phyloP scores from a whole-genome alignment of 257 asterid genomes.

The Solanum pinnatisectum region DNA sequence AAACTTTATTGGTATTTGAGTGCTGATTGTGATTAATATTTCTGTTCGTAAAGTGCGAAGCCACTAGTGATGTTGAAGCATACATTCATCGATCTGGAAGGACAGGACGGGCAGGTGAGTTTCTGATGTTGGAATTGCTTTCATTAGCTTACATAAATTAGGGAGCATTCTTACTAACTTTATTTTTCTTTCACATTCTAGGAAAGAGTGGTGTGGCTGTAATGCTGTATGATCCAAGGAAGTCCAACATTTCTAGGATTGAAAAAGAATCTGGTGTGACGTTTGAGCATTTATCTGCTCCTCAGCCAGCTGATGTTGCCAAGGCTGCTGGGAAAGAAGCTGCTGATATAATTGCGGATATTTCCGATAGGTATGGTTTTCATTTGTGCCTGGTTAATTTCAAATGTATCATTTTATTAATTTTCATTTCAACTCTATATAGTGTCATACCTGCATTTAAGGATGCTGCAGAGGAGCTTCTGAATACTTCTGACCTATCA shows the following conservation, averaged over 20 bases:
- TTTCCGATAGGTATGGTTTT: slow-evolving; percentile 60
- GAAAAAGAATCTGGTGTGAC: slow-evolving; percentile 95
- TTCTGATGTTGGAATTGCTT: slow-evolving; percentile 1
- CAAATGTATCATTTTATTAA: background rate
- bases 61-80: slow-evolving; percentile 94
- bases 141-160: background rate
- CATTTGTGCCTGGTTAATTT: background rate
- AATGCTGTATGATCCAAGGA: slow-evolving; percentile 92
- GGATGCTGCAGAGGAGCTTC: slow-evolving; percentile 84
- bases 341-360: slow-evolving; percentile 53
- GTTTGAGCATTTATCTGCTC: slow-evolving; percentile 85
- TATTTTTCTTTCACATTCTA: slow-evolving; percentile 11
- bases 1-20: background rate
- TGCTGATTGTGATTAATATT: slow-evolving; percentile 4
- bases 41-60: slow-evolving; percentile 62
- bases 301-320: slow-evolving; percentile 96
- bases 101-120: slow-evolving; percentile 93
- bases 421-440: slow-evolving; percentile 3
- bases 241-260: slow-evolving; percentile 68
- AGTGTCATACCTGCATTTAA: slow-evolving; percentile 87
- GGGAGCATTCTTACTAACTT: background rate
- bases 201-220: slow-evolving; percentile 93
- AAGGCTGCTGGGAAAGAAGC: slow-evolving; percentile 80
- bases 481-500: slow-evolving; percentile 49
- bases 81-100: slow-evolving; percentile 99